Evolutionary conservation across 2,329 filamentous ascomycete species (phyloP).

Genomic region (Nemania diffusa): DNA sequence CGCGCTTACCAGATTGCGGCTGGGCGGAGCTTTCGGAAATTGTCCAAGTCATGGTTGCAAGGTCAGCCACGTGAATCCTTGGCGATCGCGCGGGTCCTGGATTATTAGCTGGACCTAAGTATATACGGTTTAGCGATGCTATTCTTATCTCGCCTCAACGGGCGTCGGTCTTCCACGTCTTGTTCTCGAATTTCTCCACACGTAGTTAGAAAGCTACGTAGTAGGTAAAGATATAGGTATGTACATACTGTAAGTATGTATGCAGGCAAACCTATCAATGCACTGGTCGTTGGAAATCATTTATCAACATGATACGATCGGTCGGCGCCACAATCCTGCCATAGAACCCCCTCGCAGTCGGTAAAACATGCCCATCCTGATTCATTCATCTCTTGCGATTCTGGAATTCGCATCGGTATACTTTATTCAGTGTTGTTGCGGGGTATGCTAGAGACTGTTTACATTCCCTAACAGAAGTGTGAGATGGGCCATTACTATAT

Average conservation of each 20-base stretch:
- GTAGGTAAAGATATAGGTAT: background rate
- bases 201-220: background rate
- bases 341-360: slow-evolving; percentile 1
- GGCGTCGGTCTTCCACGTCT: background rate
- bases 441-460: slow-evolving; percentile 1
- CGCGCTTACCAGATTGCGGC: slow-evolving; percentile 17
- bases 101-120: background rate
- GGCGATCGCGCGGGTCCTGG: slow-evolving; percentile 11
- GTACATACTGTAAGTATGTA: background rate
- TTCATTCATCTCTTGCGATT: slow-evolving; percentile 3
- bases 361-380: slow-evolving; percentile 13
- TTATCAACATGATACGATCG: slow-evolving; percentile 19
- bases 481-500: background rate
- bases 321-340: slow-evolving; percentile 14
- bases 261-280: background rate
- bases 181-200: slow-evolving; percentile 9
- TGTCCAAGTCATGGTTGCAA: slow-evolving; percentile 11
- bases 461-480: background rate
- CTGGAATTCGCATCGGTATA: background rate
- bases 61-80: slow-evolving; percentile 36
- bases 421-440: slow-evolving; percentile 10
- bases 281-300: slow-evolving; percentile 30
- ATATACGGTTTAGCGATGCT: slow-evolving; percentile 7
- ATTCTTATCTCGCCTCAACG: slow-evolving; percentile 19
- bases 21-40: slow-evolving; percentile 37